Conservation (phyloP, 2,329 filamentous ascomycete species). For the Cryphonectria radicalis region DNA sequence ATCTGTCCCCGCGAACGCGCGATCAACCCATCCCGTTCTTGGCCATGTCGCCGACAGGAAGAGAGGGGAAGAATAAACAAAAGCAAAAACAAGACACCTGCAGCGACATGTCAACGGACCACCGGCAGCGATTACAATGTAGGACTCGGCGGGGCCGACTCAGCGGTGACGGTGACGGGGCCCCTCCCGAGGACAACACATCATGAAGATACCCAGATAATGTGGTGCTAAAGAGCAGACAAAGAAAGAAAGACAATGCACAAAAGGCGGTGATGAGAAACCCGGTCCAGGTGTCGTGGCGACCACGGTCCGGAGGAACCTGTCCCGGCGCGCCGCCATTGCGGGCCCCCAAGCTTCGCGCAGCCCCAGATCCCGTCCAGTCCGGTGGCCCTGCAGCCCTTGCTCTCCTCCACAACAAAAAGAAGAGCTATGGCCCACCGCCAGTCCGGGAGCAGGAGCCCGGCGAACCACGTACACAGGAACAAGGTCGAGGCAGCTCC, state of each 20-base stretch:
- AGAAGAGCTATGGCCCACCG: slow-evolving; percentile 6
- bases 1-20: neutral
- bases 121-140: slow-evolving; percentile 8
- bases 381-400: slow-evolving; percentile 10
- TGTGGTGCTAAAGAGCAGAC: neutral
- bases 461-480: slow-evolving; percentile 11
- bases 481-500: neutral
- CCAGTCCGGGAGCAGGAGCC: slow-evolving; percentile 1
- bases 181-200: slow-evolving; percentile 5
- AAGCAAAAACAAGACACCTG: neutral
- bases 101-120: neutral
- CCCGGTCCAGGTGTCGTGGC: slow-evolving; percentile 18
- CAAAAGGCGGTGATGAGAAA: slow-evolving; percentile 17
- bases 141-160: slow-evolving; percentile 17
- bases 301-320: slow-evolving; percentile 10
- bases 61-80: neutral
- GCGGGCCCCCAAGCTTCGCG: slow-evolving; percentile 14
- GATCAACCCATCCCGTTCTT: slow-evolving; percentile 5
- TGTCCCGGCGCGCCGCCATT: slow-evolving; percentile 18
- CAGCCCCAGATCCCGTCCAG: slow-evolving; percentile 19
- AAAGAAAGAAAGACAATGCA: neutral
- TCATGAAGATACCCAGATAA: neutral
- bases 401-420: slow-evolving; percentile 1
- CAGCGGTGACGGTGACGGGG: slow-evolving; percentile 20
- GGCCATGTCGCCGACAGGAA: neutral